These are phyloP conservation scores for Tetrapisispora namnaoensis DNA, from an alignment of 805 yeast genomes.

Conservation along the genomic window DNA sequence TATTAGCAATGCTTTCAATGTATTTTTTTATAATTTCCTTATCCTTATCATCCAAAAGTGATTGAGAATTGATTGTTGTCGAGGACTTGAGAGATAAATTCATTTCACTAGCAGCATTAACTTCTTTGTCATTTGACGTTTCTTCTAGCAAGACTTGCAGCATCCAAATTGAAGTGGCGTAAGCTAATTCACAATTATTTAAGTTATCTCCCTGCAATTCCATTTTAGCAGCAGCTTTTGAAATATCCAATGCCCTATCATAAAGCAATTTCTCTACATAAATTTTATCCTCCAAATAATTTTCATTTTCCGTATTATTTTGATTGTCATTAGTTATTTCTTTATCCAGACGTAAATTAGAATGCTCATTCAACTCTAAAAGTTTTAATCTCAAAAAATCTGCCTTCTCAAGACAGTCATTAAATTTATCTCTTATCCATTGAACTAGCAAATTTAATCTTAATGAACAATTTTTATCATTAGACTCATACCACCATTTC, in stretches of 20 bases:
- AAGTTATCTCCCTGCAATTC: slow-evolving; percentile 57
- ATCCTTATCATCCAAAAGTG: slow-evolving; percentile 63
- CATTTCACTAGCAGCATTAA: slow-evolving; percentile 3
- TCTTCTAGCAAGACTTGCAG: slow-evolving; percentile 69
- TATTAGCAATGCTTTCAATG: slow-evolving; percentile 69
- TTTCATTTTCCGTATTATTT: slow-evolving; percentile 1
- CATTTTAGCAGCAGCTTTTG: slow-evolving; percentile 81
- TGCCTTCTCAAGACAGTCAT: slow-evolving; percentile 82
- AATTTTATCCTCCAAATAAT: slow-evolving; percentile 17
- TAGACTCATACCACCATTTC: slow-evolving; percentile 72
- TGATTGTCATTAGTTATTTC: background rate
- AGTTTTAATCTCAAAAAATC: slow-evolving; percentile 58
- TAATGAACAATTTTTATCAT: slow-evolving; percentile 32
- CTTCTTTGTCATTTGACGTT: slow-evolving; percentile 24
- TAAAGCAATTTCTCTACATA: slow-evolving; percentile 80
- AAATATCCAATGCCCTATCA: slow-evolving; percentile 89
- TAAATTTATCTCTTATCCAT: slow-evolving; percentile 84
- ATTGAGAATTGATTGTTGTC: slow-evolving; percentile 27
- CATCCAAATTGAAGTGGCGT: slow-evolving; percentile 94
- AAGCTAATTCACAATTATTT: slow-evolving; percentile 72
- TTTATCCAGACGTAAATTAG: background rate
- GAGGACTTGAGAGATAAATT: background rate
- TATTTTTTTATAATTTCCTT: slow-evolving; percentile 66
- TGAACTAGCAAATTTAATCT: slow-evolving; percentile 65
- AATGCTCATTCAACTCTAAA: slow-evolving; percentile 19